Conservation (phyloP, 1,284 basidiomycete genomes). For the Pyrrhoderma noxium region DNA sequence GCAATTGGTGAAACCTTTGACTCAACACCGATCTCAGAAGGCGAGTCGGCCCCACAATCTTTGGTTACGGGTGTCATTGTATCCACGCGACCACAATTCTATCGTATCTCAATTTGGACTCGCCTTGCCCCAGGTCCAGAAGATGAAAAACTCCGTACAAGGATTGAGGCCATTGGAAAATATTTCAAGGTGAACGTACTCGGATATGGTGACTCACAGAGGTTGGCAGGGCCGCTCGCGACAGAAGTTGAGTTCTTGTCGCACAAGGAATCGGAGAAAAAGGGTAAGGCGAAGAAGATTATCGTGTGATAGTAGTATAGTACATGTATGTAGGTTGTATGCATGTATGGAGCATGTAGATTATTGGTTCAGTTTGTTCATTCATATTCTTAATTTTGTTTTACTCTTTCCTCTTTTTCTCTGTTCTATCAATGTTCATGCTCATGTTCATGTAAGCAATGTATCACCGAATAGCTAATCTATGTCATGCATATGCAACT, state of each 20-base stretch:
- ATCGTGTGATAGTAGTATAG: constrained; percentile 47
- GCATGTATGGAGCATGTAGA: constrained; percentile 2
- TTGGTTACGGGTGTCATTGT: constrained; percentile 95
- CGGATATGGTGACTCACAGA: constrained; percentile 69
- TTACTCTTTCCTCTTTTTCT: too few species aligned
- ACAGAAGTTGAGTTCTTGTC: constrained; percentile 93
- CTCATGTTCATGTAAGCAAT: too few species aligned
- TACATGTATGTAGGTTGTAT: too few species aligned
- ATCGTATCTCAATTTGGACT: constrained; percentile 96
- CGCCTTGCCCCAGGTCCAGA: constrained; percentile 63
- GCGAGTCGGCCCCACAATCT: constrained; percentile 47
- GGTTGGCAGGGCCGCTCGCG: constrained; percentile 73
- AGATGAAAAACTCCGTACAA: constrained; percentile 53
- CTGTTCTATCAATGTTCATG: too few species aligned
- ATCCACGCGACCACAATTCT: constrained; percentile 91
- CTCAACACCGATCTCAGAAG: constrained; percentile 55
- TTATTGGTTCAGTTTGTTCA: neutral
- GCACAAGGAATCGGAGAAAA: constrained; percentile 94
- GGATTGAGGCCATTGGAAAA: constrained; percentile 68
- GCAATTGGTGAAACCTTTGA: constrained; percentile 97
- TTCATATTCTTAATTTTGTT: constrained; percentile 2
- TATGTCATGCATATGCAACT: neutral
- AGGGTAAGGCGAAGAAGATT: constrained; percentile 80
- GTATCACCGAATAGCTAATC: too few species aligned
- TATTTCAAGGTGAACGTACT: constrained; percentile 92